These are phyloP conservation scores for Harringtonia lauricola DNA, from an alignment of 2,329 filamentous ascomycete species.

Conservation along the genomic window DNA sequence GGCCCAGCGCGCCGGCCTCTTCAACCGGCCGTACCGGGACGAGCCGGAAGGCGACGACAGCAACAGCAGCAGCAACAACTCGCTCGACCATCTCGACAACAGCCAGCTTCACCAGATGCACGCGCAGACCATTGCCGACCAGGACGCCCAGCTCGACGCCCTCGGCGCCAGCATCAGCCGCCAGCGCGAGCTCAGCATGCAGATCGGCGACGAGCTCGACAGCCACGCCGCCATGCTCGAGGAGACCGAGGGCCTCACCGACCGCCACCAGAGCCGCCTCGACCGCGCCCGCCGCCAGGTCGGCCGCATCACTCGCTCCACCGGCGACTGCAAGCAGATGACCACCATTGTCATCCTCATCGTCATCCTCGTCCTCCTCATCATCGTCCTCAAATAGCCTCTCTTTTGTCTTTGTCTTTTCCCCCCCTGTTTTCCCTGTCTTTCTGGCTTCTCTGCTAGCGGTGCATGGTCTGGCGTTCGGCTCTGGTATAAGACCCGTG, in stretches of 20 bases:
- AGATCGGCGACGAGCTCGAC: conserved; percentile 93
- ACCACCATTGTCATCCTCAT: conserved; percentile 72
- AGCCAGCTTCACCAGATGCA: conserved; percentile 83
- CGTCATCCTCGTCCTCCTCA: conserved; percentile 69
- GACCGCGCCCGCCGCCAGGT: conserved; percentile 64
- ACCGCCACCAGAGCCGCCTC: conserved; percentile 67
- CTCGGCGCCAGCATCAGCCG: conserved; percentile 78
- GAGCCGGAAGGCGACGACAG: conserved; percentile 45
- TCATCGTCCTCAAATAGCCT: conserved; percentile 62
- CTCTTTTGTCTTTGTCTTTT: neutral
- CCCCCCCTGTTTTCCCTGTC: no score
- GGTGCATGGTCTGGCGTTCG: conserved; percentile 2
- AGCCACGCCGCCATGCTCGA: conserved; percentile 81
- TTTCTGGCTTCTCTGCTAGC: no score
- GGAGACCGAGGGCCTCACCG: conserved; percentile 73
- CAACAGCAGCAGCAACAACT: conserved; percentile 29
- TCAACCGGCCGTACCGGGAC: conserved; percentile 54
- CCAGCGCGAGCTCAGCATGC: conserved; percentile 85
- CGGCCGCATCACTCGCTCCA: conserved; percentile 59
- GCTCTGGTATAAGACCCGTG: neutral
- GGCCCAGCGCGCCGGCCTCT: conserved; percentile 22
- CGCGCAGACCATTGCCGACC: conserved; percentile 66
- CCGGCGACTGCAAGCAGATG: conserved; percentile 81
- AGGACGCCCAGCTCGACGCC: conserved; percentile 86
- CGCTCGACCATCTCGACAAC: conserved; percentile 51